Conservation (phyloP, 2,329 filamentous ascomycete species). For the Juglanconis oblonga region DNA sequence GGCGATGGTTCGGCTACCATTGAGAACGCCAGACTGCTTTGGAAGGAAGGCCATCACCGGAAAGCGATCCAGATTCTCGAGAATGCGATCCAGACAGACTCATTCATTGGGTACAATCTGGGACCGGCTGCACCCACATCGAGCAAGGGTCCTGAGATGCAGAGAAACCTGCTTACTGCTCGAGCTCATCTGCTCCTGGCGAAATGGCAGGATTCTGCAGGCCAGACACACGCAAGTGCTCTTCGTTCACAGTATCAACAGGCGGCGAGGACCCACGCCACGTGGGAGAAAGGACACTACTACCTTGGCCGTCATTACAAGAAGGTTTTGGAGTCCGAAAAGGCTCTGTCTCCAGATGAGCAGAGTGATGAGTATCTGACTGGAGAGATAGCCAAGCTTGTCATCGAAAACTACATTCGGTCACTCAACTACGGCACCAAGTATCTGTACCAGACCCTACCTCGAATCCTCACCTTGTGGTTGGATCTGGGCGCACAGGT, state of each 20-base stretch:
- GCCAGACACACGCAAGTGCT: constrained; percentile 81
- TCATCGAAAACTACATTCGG: constrained; percentile 90
- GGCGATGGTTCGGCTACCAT: constrained; percentile 87
- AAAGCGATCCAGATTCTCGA: constrained; percentile 93
- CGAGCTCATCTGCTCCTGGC: constrained; percentile 85
- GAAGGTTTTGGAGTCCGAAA: constrained; percentile 89
- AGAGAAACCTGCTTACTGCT: constrained; percentile 63
- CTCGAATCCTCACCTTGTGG: constrained; percentile 90
- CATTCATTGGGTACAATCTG: constrained; percentile 51
- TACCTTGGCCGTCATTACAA: constrained; percentile 97
- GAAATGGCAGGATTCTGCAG: constrained; percentile 95
- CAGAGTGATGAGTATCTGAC: constrained; percentile 74
- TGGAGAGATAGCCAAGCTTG: constrained; percentile 81
- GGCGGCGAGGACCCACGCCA: constrained; percentile 65
- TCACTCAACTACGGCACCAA: constrained; percentile 88
- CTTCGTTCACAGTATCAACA: constrained; percentile 80
- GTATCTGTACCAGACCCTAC: constrained; percentile 92
- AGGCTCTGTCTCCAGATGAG: constrained; percentile 69
- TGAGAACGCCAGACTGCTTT: constrained; percentile 88
- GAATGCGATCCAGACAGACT: constrained; percentile 76
- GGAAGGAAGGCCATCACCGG: constrained; percentile 88
- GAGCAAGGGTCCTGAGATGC: constrained; percentile 39
- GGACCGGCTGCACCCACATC: constrained; percentile 34
- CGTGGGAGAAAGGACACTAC: constrained; percentile 97
- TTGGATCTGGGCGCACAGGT: constrained; percentile 81